Conservation (phyloP, 2,329 filamentous ascomycete species). For the Aspergillus sp. region DNA sequence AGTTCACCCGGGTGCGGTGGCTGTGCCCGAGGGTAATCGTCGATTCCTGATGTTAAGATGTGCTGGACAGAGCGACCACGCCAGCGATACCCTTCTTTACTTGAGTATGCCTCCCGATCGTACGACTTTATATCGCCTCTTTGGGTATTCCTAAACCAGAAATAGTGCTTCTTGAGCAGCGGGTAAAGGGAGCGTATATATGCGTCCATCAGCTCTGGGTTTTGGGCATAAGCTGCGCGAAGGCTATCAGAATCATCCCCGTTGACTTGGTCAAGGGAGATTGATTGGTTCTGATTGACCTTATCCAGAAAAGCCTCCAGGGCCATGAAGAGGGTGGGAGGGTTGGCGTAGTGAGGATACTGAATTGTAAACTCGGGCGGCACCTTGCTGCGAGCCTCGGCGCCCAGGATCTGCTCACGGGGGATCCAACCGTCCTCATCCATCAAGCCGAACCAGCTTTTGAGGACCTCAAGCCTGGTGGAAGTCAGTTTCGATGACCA, state of each 20-base stretch:
- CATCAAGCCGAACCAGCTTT: slow-evolving; percentile 93
- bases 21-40: slow-evolving; percentile 90
- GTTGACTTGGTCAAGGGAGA: slow-evolving; percentile 15
- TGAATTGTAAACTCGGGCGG: slow-evolving; percentile 87
- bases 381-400: slow-evolving; percentile 89
- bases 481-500: slow-evolving; percentile 10
- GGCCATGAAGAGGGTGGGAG: slow-evolving; percentile 85
- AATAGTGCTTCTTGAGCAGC: slow-evolving; percentile 76
- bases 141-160: slow-evolving; percentile 93
- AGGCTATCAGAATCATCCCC: slow-evolving; percentile 35
- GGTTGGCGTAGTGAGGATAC: slow-evolving; percentile 96
- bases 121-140: slow-evolving; percentile 82
- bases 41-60: slow-evolving; percentile 83
- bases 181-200: slow-evolving; percentile 76
- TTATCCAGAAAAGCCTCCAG: slow-evolving; percentile 77
- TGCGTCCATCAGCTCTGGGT: slow-evolving; percentile 56
- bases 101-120: slow-evolving; percentile 77
- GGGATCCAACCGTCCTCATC: slow-evolving; percentile 97
- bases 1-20: slow-evolving; percentile 93
- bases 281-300: slow-evolving; percentile 44
- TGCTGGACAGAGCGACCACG: slow-evolving; percentile 78
- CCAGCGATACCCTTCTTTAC: slow-evolving; percentile 93
- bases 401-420: slow-evolving; percentile 86
- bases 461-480: slow-evolving; percentile 63
- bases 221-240: slow-evolving; percentile 57